A percentile compares a stretch with the other conserved stretches of the same genome.
Conservation (phyloP, 495 filamentous ascomycete genomes). For the Aspergillus diversus region DNA sequence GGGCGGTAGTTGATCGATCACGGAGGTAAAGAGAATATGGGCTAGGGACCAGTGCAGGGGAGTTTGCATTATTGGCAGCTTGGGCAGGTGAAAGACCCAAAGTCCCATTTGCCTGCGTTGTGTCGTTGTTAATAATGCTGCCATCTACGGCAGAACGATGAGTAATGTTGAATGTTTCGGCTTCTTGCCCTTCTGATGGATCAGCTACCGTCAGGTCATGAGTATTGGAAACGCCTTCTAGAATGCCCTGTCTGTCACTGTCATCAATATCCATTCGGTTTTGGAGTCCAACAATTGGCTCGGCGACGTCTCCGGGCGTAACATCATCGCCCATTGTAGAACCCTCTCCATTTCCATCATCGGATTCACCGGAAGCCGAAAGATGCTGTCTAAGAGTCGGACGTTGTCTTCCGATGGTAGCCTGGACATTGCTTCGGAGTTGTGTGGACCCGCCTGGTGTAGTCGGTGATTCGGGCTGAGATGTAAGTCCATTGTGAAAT, state of each 20-base stretch:
- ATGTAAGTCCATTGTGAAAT: constrained; percentile 70
- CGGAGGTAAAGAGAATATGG: constrained; percentile 75
- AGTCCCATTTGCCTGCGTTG: constrained; percentile 59
- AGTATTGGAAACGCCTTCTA: constrained; percentile 74
- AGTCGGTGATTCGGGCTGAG: constrained; percentile 91
- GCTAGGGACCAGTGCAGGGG: constrained; percentile 69
- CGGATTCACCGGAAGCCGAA: constrained; percentile 83
- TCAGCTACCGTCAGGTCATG: constrained; percentile 77
- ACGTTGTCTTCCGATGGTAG: constrained; percentile 55
- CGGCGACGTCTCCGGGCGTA: constrained; percentile 61
- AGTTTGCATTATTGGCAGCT: constrained; percentile 69
- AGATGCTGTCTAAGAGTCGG: constrained; percentile 86
- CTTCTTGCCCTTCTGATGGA: constrained; percentile 79
- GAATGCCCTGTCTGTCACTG: constrained; percentile 71
- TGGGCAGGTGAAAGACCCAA: constrained; percentile 79
- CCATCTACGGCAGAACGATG: constrained; percentile 86
- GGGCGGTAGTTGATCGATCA: constrained; percentile 66
- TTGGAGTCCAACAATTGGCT: constrained; percentile 78
- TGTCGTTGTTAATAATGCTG: constrained; percentile 73
- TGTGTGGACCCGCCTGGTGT: constrained; percentile 76
- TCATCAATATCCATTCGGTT: constrained; percentile 78
- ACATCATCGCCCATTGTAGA: constrained; percentile 68
- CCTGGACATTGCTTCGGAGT: constrained; percentile 50
- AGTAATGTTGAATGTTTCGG: constrained; percentile 94
- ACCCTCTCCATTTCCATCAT: constrained; percentile 81